These are phyloP conservation scores for Cicer arietinum DNA, from an alignment of 306 rosid genomes.

Conservation along the genomic window DNA sequence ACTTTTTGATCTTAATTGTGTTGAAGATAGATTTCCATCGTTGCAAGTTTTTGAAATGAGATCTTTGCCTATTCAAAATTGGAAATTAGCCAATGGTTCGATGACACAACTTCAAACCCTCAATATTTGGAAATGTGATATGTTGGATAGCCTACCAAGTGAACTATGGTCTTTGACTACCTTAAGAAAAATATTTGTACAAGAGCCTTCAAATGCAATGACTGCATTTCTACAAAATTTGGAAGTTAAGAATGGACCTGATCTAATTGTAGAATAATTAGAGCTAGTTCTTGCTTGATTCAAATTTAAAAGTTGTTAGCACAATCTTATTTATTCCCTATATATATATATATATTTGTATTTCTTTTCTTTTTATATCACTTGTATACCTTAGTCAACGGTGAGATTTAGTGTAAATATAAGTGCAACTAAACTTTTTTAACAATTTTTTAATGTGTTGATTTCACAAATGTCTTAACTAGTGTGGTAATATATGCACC, in stretches of 20 bases:
- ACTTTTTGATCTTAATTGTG: constrained; percentile 1
- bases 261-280: constrained; percentile 17
- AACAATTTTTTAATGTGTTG: too few species aligned
- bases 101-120: constrained; percentile 23
- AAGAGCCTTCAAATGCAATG: background rate
- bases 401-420: too few species aligned
- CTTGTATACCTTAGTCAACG: too few species aligned
- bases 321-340: background rate
- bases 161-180: constrained; percentile 34
- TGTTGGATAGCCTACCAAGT: constrained; percentile 14
- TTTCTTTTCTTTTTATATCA: too few species aligned
- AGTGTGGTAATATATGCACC: too few species aligned
- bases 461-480: too few species aligned
- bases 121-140: rapidly evolving
- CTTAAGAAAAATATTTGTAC: constrained; percentile 18
- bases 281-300: background rate
- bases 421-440: too few species aligned
- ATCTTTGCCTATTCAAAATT: background rate
- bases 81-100: constrained; percentile 36
- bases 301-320: background rate
- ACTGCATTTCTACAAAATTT: background rate
- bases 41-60: background rate
- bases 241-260: constrained; percentile 13
- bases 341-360: too few species aligned
- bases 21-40: background rate